Base-by-base conservation (phyloP, 768 basidiomycete genomes). In the Mycena amicta region DNA sequence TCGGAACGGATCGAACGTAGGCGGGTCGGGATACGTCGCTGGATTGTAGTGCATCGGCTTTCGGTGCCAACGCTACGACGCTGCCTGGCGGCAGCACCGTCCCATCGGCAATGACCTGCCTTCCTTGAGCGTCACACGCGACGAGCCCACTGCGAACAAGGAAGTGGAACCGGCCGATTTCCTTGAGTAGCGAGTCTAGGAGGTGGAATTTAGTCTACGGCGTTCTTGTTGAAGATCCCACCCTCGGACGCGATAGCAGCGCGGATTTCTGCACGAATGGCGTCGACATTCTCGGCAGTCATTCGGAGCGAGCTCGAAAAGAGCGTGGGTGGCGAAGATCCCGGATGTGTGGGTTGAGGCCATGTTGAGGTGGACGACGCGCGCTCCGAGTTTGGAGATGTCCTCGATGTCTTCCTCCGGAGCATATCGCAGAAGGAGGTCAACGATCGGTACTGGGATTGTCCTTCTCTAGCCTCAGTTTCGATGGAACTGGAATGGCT, bases 111-210 rank as follows among this genome's bases (percentile, higher is more conserved):
- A 62, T 50, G 27, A 55, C 41, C n/a, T n/a, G 5, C 60, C 56
- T 18, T 65, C 60, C 4, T 30, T 41, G 23, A 66, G 54, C 16
- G 53, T 52, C 1, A 64, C 20, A 1, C 62, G 53, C 27, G 57
- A 57, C 25, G 60, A 55, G 22, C 65, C 65, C 37, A 66, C 65
- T 22, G 53, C 57, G 31, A 64, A 64, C 15, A 66, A 53, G 2
- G 63, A n/a, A 54, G 26, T 60, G 58, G 29, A 59, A 59, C 1
- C 66, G 56, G 29, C 63, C 63, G 41, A 65, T 57, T 25, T 66
- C 63, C 26, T 62, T 59, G 15, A 66, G 53, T 23, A 66, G 50
- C 23, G 63, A 64, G n/a, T 66, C 66, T 13, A 66, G 55, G 25
- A 45, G 55, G 47, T 52, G 29, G 47, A 66, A 64, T 28, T 58